Evolutionary conservation across 2,329 filamentous ascomycete species (phyloP).

Genomic region (Colletotrichum magnum): DNA sequence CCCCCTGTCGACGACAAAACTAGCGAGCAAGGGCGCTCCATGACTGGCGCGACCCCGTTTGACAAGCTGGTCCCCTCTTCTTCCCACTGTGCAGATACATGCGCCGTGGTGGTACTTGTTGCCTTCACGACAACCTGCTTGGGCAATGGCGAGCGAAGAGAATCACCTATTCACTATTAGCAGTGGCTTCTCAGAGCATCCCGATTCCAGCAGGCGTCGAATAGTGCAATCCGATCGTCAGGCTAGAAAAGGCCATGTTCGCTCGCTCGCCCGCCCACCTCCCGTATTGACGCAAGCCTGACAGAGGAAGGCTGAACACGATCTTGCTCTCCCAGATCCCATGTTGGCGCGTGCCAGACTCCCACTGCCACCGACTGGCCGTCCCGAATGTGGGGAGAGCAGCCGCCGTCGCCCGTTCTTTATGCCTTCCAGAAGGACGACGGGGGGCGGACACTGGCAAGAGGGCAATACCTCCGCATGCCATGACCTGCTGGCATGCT

Average conservation of each 20-base stretch:
- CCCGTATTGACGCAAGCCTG: no score
- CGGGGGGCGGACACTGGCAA: background rate
- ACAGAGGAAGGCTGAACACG: slow-evolving; percentile 7
- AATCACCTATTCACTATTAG: background rate
- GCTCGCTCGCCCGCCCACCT: background rate
- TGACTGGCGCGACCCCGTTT: slow-evolving; percentile 29
- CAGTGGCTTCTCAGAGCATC: background rate
- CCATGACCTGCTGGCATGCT: no score
- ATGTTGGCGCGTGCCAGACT: background rate
- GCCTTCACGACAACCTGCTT: background rate
- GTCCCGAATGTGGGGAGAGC: slow-evolving; percentile 1
- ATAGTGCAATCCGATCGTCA: slow-evolving; percentile 1
- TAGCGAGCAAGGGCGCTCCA: slow-evolving; percentile 28
- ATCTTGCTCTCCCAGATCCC: background rate
- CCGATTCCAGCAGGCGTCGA: slow-evolving; percentile 2
- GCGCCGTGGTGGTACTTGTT: background rate
- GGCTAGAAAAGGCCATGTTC: background rate
- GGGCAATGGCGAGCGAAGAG: background rate
- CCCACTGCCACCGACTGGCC: background rate
- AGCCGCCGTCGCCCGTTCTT: slow-evolving; percentile 9
- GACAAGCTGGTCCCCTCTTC: slow-evolving; percentile 19
- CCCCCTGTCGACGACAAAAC: slow-evolving; percentile 33
- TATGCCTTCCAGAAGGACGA: slow-evolving; percentile 25
- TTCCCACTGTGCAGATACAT: slow-evolving; percentile 21
- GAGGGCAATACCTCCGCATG: background rate